Base-by-base conservation (phyloP, 371 early-diverging fungal species). In the Lichtheimia hyalospora region DNA sequence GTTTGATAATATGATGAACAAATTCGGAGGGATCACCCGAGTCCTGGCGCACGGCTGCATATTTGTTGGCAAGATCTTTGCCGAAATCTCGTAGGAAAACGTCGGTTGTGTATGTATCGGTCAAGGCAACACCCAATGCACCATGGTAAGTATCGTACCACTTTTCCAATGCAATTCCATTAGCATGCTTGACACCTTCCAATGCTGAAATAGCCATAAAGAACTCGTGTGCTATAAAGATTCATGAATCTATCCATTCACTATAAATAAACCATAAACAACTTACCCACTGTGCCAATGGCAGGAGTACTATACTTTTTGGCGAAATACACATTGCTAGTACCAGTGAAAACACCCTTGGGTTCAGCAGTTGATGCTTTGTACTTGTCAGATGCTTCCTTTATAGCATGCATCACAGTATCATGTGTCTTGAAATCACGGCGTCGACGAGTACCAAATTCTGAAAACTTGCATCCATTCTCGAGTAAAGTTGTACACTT, bases 381-480 rank as follows among this genome's bases (percentile, higher is more conserved):
- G 34, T 69, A 69, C 3, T 49, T 60, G 34, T 68, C 42, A 28
- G 55, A 20, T 12, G 73, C 63, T 14, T 63, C 67, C 14, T 66
- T 16, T 1, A 91, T 66, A 0, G 75, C 81, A 14, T 67, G 64
- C 63, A 90, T 66, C 5, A 92, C 84, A 7, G 82, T 75, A 55
- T 88, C 82, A 40, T 92, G 92, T 0, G 90, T 84, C 48, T 77
- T 76, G 61, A 82, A 89, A 61, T 83, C 82, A 10, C 92, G 84
- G 15, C 92, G 74, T 40, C 92, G 69, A 15, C 92, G 73, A 0
- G 92, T 92, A 39, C 92, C 92, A 74, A 92, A 92, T 54, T 92
- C 92, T 5, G 90, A 84, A 68, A 92, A 92, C 23, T 60, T 70
- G 73, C 89, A 88, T 8, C 88, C 89, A 8, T 73, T 70, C 5